Base-by-base conservation (phyloP, 148 eudicot genomes). In the Rhododendron ferrugineum region DNA sequence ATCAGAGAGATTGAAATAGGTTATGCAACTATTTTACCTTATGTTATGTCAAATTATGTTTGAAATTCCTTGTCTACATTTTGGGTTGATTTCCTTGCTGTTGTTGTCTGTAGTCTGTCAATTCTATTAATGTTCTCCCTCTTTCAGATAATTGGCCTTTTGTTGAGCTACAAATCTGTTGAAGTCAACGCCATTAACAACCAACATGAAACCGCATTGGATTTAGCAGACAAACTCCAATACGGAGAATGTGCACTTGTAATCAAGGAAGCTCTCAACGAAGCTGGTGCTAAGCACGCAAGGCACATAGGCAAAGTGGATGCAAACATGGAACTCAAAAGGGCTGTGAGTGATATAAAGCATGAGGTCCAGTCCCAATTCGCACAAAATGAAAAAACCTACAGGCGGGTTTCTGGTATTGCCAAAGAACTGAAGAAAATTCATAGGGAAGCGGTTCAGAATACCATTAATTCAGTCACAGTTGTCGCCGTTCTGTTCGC, bases 331-430 rank as follows among this genome's bases (percentile, higher is more conserved):
- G 97, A 94, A 85, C 94, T 95, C 37, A 95, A 93, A 90, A 88
- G 97, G 85, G 92, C 97, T 1, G 98, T 95, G 30, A 95, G 98
- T 72, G 98, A 95, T 86, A 95, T 95, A 85, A 93, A 90, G 85
- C 98, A 94, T 20, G 98, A 95, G 89, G 96, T 95, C 26, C 94
- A 94, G 60, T 94, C 97, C 26, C 98, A 95, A 70, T 90, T 92
- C 84, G 75, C 92, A 54, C 98, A 95, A 87, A 94, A 93, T 32
- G 98, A 95, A 88, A 92, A 93, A 82, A 94, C 98, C 73, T 90
- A 93, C 85, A 91, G 88, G 89, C 89, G 96, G 32, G 98, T 95
- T 79, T 91, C 93, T 4, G 98, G 98, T 52, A 94, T 95, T 64
- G 93, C 94, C 46, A 93, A 95, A 83, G 98, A 95, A 85, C 92